A percentile compares a stretch with the other conserved stretches of the same genome.
phyloP scores from a whole-genome alignment of 768 basidiomycete genomes.

The Pleurotus sapidus region DNA sequence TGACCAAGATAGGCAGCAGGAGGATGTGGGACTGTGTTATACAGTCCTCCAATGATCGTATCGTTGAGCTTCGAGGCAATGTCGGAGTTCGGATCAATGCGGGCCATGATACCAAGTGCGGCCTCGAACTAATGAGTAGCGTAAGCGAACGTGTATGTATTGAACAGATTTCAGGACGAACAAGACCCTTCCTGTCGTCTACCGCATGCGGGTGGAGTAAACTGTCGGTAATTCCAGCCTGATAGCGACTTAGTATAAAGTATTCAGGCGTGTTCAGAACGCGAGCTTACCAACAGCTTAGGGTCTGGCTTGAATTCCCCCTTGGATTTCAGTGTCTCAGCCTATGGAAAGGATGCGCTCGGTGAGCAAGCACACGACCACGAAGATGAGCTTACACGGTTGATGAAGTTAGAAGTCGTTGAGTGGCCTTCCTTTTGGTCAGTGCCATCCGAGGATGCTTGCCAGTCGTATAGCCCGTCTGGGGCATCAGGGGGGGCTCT shows the following conservation, averaged over 20 bases:
- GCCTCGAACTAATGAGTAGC: conserved; percentile 20
- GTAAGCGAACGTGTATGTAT: not conserved
- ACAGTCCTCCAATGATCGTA: conserved; percentile 33
- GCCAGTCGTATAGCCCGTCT: conserved; percentile 43
- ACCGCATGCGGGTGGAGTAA: conserved; percentile 31
- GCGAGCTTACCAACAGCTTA: conserved; percentile 9
- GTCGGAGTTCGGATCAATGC: conserved; percentile 15
- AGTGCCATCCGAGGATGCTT: conserved; percentile 26
- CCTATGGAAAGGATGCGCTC: conserved; percentile 8
- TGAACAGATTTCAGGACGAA: not conserved
- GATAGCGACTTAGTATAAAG: not conserved
- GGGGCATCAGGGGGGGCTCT: conserved; percentile 36
- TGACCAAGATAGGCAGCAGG: conserved; percentile 34
- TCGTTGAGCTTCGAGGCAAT: conserved; percentile 17
- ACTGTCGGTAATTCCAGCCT: conserved; percentile 28
- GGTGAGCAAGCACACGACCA: not conserved
- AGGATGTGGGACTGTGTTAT: conserved; percentile 60
- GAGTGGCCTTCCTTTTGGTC: conserved; percentile 28
- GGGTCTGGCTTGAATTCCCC: conserved; percentile 21
- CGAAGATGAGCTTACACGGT: conserved; percentile 14
- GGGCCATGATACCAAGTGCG: conserved; percentile 25
- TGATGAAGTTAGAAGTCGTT: conserved; percentile 27
- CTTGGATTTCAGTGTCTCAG: conserved; percentile 16
- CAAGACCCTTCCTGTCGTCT: conserved; percentile 38
- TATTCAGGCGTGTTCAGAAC: not conserved